A percentile compares a stretch with the other conserved stretches of the same genome.
Conservation (phyloP, 441 rosid species). For the Gossypium laxum region DNA sequence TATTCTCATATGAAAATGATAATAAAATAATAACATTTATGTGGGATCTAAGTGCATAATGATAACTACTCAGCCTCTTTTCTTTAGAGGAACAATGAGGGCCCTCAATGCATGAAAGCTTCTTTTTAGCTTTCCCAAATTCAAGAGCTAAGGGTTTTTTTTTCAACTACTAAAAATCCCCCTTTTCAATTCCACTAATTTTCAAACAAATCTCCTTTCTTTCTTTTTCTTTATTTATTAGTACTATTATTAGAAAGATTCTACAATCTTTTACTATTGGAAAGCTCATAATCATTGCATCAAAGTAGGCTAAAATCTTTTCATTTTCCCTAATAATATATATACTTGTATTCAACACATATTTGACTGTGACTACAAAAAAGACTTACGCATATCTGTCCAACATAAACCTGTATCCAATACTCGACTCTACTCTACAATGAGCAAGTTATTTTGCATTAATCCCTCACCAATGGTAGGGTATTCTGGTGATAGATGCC, state of each 20-base stretch:
- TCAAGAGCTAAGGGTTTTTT: too few relatives aligned
- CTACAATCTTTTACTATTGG: background rate
- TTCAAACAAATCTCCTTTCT: background rate
- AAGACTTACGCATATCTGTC: background rate
- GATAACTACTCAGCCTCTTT: too few relatives aligned
- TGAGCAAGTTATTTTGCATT: conserved; percentile 53
- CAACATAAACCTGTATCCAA: background rate
- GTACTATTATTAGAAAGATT: background rate
- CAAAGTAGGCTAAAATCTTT: background rate
- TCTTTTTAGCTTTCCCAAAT: too few relatives aligned
- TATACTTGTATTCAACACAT: background rate
- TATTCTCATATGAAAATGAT: too few relatives aligned
- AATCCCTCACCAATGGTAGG: conserved; percentile 62
- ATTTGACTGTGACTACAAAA: background rate
- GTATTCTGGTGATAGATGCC: conserved; percentile 64
- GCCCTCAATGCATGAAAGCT: too few relatives aligned
- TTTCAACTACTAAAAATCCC: background rate
- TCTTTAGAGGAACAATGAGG: too few relatives aligned
- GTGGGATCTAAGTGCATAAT: too few relatives aligned
- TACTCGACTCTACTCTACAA: conserved; percentile 39
- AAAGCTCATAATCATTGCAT: background rate
- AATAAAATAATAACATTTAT: too few relatives aligned
- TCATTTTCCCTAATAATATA: background rate
- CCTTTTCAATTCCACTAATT: background rate
- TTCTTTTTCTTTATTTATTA: background rate